Conservation (phyloP, 768 basidiomycete species). For the Mycena pura region DNA sequence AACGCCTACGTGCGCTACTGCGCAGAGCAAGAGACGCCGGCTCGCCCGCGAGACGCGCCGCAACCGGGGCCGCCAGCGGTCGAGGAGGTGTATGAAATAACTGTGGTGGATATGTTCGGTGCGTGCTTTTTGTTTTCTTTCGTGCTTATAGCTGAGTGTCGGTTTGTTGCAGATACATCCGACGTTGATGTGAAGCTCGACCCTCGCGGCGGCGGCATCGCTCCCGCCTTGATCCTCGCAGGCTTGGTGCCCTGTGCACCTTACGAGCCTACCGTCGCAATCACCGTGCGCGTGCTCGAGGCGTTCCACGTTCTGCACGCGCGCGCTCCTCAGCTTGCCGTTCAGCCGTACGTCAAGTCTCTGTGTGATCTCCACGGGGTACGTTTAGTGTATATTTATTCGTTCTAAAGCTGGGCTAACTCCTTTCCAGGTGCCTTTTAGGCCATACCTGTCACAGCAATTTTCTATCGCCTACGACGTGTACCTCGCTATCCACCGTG, state of each 20-base stretch:
- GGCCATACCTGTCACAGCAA: slow-evolving; percentile 16
- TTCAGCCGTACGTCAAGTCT: slow-evolving; percentile 21
- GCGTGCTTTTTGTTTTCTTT: background rate
- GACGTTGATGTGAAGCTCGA: background rate
- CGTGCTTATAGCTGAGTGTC: background rate
- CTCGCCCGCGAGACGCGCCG: background rate
- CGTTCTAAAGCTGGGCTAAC: background rate
- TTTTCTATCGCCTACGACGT: slow-evolving; percentile 28
- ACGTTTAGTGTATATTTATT: slow-evolving; percentile 4
- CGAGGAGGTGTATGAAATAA: background rate
- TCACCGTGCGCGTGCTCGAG: slow-evolving; percentile 16
- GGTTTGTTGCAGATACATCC: background rate
- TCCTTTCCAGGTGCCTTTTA: slow-evolving; percentile 6
- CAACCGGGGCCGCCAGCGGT: background rate
- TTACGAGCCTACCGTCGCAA: slow-evolving; percentile 2
- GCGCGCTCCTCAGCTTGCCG: slow-evolving; percentile 22
- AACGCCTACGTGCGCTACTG: background rate
- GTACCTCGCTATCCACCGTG: slow-evolving; percentile 24
- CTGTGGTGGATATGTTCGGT: slow-evolving; percentile 7
- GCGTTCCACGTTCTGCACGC: slow-evolving; percentile 7
- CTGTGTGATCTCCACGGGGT: slow-evolving; percentile 25
- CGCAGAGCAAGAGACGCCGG: background rate
- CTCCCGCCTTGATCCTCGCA: slow-evolving; percentile 1
- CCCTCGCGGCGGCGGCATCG: background rate
- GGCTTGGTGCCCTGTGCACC: slow-evolving; percentile 25